Conservation (phyloP, 352 stramenopile genomes). For the Pythium rhizo-oryzae region DNA sequence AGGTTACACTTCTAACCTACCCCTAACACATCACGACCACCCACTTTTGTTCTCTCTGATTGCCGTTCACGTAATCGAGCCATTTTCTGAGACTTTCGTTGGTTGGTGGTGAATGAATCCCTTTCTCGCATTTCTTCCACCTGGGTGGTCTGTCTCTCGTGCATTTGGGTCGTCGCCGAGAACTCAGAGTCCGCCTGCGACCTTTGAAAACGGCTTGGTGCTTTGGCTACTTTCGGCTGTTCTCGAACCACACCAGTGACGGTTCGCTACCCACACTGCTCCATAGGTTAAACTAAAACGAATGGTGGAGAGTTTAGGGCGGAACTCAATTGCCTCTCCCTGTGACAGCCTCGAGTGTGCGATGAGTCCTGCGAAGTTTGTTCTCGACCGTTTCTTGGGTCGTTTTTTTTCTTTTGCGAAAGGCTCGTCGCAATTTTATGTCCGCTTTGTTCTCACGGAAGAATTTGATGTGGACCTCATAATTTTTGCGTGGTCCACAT, state of each 20-base stretch:
- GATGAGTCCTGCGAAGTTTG: slow-evolving; percentile 8
- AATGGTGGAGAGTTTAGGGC: slow-evolving; percentile 12
- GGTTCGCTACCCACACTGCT: background rate
- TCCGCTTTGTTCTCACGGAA: background rate
- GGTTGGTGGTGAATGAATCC: slow-evolving; percentile 1
- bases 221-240: background rate
- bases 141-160: background rate
- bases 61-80: slow-evolving; percentile 21
- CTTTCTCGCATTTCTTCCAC: background rate
- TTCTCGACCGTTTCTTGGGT: slow-evolving; percentile 1
- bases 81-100: background rate
- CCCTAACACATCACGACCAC: slow-evolving; percentile 28
- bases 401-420: background rate
- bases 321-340: background rate
- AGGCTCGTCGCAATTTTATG: slow-evolving; percentile 21
- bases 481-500: background rate
- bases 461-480: slow-evolving; percentile 19
- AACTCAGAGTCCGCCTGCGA: background rate
- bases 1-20: slow-evolving; percentile 15
- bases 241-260: background rate
- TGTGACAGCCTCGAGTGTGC: slow-evolving; percentile 14
- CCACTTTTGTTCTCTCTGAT: slow-evolving; percentile 22
- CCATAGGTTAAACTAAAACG: slow-evolving; percentile 1
- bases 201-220: background rate
- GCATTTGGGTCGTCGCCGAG: background rate